Evolutionary conservation across 2,329 filamentous ascomycete genomes (phyloP), one percentile per base, ranked within the genome.

Genomic region (Thielaviopsis musarum): DNA sequence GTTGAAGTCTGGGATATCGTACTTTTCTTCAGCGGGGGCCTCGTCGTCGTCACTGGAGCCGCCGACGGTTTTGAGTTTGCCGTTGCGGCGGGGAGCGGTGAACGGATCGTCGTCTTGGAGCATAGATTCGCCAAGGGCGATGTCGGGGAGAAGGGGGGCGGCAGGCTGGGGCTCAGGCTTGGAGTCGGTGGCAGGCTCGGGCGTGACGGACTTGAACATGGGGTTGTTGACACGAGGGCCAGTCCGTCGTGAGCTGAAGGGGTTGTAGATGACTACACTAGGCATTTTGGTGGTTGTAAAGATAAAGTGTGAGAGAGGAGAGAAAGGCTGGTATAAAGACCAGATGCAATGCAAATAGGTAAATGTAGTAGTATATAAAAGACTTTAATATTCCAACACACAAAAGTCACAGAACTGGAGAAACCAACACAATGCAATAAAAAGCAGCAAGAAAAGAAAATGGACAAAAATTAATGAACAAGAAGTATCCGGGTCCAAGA

Each of bases 31-130:
- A 51, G 22, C 21, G 24, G 54, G 19, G 28, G 53, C 19, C 60
- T 61, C 49, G 63, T 61, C 59, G 51, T 57, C 28, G 51, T 65
- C 66, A 1, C 73, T 71, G 3, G 67, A 66, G n/a, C 75, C 74
- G 3, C 88, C 90, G 12, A 91, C 83, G 1, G 86, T 89, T 68
- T 85, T 90, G 68, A 91, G 74, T 6, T 91, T 83, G 55, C 91
- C 91, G 63, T 87, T 85, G 63, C 52, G 52, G 28, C 59, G 59
- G 4, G 41, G 28, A 15, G 45, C 7, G 2, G 53, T 24, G 17
- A 21, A 13, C 19, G 15, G n/a, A n/a, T 52, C 38, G 79, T 80
- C 15, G 17, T 22, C 41, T 15, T 58, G 34, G 21, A 61, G 54
- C 19, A 61, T 55, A 12, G 59, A 58, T 10, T 41, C 54, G 3